These are phyloP conservation scores for Komagataella ulmi DNA, from an alignment of 805 yeast genomes.

Conservation along the genomic window DNA sequence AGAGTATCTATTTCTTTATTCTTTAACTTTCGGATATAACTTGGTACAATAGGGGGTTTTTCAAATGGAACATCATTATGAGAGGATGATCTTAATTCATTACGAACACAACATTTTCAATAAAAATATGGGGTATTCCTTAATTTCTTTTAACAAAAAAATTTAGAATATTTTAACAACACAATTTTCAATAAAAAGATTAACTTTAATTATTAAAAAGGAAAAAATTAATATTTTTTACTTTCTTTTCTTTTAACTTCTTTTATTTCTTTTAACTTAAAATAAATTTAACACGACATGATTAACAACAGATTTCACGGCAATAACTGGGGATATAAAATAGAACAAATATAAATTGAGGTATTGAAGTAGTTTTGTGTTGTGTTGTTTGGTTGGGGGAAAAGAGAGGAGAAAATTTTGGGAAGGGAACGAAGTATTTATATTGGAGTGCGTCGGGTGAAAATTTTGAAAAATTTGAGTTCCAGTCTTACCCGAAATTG, in stretches of 20 bases:
- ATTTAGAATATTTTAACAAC: background rate
- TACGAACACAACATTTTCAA: conserved; percentile 1
- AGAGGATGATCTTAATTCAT: background rate
- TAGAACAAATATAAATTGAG: conserved; percentile 9
- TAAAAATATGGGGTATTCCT: background rate
- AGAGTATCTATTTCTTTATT: conserved; percentile 1
- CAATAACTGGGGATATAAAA: conserved; percentile 10
- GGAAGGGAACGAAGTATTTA: background rate
- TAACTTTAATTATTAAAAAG: background rate
- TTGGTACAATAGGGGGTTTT: conserved; percentile 1
- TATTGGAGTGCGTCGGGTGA: background rate
- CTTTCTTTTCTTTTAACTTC: background rate
- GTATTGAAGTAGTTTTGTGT: conserved; percentile 1
- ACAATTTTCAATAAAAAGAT: background rate
- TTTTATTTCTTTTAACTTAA: background rate
- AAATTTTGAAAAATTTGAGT: background rate
- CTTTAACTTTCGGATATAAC: background rate
- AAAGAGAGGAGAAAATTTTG: conserved; percentile 3
- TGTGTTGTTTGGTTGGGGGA: conserved; percentile 4
- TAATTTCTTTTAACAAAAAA: conserved; percentile 1
- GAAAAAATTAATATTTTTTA: background rate
- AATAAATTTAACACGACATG: conserved; percentile 6
- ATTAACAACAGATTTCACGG: conserved; percentile 1
- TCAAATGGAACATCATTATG: background rate
- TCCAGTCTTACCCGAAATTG: background rate